These are phyloP conservation scores for Mucor sp. DNA, from an alignment of 371 early-diverging fungal genomes.

Conservation along the genomic window DNA sequence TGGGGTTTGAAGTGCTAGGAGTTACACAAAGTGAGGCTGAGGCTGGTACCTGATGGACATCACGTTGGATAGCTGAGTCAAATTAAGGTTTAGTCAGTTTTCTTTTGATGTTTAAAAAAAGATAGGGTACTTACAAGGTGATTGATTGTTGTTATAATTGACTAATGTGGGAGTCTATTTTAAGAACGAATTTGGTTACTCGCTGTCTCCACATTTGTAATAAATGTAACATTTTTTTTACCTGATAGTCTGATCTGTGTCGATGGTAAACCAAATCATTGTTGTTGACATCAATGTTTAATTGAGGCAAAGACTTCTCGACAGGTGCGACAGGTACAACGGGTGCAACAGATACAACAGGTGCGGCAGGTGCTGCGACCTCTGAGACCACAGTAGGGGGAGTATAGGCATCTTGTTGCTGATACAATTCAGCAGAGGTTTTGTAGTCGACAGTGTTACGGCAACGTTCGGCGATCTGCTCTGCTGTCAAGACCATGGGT, in stretches of 20 bases:
- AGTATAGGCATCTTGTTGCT: neutral
- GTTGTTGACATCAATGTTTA: neutral
- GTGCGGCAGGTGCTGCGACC: neutral
- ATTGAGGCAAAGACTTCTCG: neutral
- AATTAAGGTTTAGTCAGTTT: neutral
- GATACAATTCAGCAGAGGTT: neutral
- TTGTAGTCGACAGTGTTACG: neutral
- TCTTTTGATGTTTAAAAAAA: neutral
- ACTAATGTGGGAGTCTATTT: slow-evolving; percentile 4
- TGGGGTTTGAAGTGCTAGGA: slow-evolving; percentile 8
- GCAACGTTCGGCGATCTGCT: neutral
- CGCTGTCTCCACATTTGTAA: neutral
- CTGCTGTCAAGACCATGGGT: neutral
- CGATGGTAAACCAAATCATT: neutral
- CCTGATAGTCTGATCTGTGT: neutral
- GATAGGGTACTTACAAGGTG: slow-evolving; percentile 1
- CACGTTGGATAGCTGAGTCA: slow-evolving; percentile 2
- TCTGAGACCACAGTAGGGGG: neutral
- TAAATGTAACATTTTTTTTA: neutral
- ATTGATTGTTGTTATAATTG: slow-evolving; percentile 1
- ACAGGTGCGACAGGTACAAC: neutral
- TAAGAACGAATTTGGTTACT: neutral
- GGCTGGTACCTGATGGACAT: neutral
- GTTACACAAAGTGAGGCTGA: slow-evolving; percentile 17
- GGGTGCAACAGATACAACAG: neutral